phyloP scores from a whole-genome alignment of 306 rosid genomes.

The Cicer pinnatifidum region DNA sequence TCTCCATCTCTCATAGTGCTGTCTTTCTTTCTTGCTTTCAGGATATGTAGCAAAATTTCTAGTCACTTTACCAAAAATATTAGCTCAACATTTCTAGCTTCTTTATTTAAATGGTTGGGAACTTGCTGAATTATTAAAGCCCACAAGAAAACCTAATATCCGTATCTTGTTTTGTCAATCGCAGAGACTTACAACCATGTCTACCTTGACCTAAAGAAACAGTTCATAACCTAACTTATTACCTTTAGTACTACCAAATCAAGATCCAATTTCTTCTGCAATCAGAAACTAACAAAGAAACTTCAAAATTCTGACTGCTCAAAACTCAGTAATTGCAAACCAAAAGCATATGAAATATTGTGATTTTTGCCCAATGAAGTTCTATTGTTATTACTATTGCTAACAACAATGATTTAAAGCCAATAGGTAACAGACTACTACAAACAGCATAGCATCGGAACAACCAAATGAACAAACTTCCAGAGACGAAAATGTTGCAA shows the following conservation, averaged over 20 bases:
- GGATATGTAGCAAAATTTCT: slow-evolving; percentile 1
- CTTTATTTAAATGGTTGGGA: slow-evolving; percentile 12
- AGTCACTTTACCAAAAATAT: slow-evolving; percentile 11
- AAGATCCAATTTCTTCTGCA: slow-evolving; percentile 24
- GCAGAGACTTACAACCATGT: slow-evolving; percentile 14
- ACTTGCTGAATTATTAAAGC: neutral
- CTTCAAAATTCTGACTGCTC: neutral
- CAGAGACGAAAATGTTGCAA: neutral
- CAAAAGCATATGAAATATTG: neutral
- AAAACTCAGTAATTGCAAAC: neutral
- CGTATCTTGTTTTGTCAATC: slow-evolving; percentile 11
- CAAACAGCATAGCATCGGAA: neutral
- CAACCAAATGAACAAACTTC: slow-evolving; percentile 11
- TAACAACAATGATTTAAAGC: slow-evolving; percentile 12
- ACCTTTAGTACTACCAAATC: slow-evolving; percentile 27
- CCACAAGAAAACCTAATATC: neutral
- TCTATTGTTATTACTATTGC: neutral
- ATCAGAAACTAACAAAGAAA: slow-evolving; percentile 18
- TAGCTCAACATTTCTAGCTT: slow-evolving; percentile 26
- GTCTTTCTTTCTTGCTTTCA: neutral
- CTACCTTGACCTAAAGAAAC: neutral
- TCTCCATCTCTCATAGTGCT: neutral
- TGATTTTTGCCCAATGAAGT: neutral
- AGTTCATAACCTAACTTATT: neutral
- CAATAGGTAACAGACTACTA: neutral